Evolutionary conservation across 495 filamentous ascomycete species (phyloP).

Genomic region (Talaromyces ruber): DNA sequence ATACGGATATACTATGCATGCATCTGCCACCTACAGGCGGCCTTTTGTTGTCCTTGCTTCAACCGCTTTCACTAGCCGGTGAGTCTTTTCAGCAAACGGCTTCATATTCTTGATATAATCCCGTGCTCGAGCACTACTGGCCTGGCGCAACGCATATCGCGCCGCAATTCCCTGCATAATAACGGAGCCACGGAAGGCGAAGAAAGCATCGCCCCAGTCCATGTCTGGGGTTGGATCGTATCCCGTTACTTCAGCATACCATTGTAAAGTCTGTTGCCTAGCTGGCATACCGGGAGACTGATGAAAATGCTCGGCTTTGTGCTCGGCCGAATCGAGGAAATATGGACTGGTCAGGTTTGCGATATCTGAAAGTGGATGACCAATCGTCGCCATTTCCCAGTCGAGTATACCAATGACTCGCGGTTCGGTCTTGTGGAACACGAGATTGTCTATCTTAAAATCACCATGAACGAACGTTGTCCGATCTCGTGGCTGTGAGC

Average conservation of each 20-base stretch:
- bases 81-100: constrained; percentile 65
- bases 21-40: neutral
- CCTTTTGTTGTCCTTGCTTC: constrained; percentile 17
- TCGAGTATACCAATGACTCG: constrained; percentile 89
- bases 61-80: constrained; percentile 53
- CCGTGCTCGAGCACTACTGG: constrained; percentile 73
- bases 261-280: constrained; percentile 57
- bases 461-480: constrained; percentile 84
- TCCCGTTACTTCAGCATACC: constrained; percentile 68
- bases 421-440: constrained; percentile 85
- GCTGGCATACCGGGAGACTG: constrained; percentile 66
- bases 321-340: constrained; percentile 35
- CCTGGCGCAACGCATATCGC: constrained; percentile 74
- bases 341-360: constrained; percentile 72
- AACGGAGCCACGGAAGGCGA: constrained; percentile 55
- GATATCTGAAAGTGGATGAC: constrained; percentile 85
- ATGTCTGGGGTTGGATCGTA: constrained; percentile 53
- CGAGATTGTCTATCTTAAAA: constrained; percentile 96
- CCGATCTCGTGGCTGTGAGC: constrained; percentile 65
- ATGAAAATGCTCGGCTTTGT: constrained; percentile 42
- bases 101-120: constrained; percentile 58
- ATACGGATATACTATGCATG: neutral
- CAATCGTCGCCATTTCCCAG: constrained; percentile 96
- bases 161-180: constrained; percentile 96
- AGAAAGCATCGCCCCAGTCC: constrained; percentile 60